phyloP scores from a whole-genome alignment of 305 asterid genomes.

The Fraxinus sp. region DNA sequence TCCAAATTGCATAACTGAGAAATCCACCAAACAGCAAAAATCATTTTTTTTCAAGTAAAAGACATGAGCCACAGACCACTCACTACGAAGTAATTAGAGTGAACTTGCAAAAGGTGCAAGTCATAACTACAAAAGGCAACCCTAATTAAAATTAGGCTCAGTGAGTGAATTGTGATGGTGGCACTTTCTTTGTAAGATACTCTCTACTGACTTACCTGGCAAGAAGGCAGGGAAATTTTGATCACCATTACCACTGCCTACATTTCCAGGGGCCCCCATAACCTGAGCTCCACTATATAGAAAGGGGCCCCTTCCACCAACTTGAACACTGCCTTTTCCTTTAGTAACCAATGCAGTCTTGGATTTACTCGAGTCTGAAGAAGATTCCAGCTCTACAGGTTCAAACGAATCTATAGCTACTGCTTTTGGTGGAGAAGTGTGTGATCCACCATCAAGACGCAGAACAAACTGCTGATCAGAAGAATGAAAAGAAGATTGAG shows the following conservation, averaged over 20 bases:
- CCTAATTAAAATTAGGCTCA: neutral
- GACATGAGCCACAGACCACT: neutral
- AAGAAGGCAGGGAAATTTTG: constrained; percentile 84
- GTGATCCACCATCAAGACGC: constrained; percentile 49
- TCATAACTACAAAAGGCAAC: neutral
- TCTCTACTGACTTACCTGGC: constrained; percentile 51
- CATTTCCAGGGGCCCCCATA: constrained; percentile 61
- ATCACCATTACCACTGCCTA: constrained; percentile 59
- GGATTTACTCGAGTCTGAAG: constrained; percentile 37
- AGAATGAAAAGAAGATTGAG: constrained; percentile 37
- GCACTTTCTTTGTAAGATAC: neutral
- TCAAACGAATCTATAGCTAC: constrained; percentile 20
- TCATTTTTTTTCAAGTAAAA: constrained; percentile 2
- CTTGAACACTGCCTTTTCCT: constrained; percentile 64
- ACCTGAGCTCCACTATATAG: constrained; percentile 76
- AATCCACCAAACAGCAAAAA: constrained; percentile 26
- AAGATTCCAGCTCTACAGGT: neutral
- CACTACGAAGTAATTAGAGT: neutral
- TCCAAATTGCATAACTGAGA: constrained; percentile 85
- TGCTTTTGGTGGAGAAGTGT: constrained; percentile 61
- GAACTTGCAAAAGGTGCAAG: constrained; percentile 67
- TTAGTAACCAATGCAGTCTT: constrained; percentile 65
- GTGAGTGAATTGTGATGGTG: constrained; percentile 11
- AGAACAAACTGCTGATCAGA: constrained; percentile 47
- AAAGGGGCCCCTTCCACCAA: constrained; percentile 66